phyloP scores from a whole-genome alignment of 805 yeast species.

The Starmerella bombi region DNA sequence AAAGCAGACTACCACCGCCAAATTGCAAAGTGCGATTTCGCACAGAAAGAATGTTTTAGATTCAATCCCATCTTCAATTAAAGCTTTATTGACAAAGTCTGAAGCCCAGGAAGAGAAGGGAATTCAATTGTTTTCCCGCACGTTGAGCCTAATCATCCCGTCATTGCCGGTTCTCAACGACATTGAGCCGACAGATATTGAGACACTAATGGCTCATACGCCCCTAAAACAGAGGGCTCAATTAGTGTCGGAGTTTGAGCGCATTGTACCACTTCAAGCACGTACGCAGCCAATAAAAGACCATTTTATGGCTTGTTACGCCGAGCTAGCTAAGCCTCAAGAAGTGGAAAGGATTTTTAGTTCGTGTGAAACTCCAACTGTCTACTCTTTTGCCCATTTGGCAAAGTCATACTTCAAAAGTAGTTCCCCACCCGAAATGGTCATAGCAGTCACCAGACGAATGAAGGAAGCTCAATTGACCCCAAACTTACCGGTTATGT shows the following conservation, averaged over 20 bases:
- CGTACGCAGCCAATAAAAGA: constrained; percentile 19
- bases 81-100: not conserved
- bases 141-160: not conserved
- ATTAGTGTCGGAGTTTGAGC: constrained; percentile 17
- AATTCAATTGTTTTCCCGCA: constrained; percentile 1
- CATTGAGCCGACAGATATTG: constrained; percentile 20
- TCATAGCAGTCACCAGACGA: constrained; percentile 18
- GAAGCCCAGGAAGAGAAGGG: not conserved
- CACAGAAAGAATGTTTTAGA: not conserved
- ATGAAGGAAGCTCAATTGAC: constrained; percentile 20
- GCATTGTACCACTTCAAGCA: constrained; percentile 15
- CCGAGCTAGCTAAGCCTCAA: constrained; percentile 21
- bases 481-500: constrained; percentile 31
- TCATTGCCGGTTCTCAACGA: constrained; percentile 4
- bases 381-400: constrained; percentile 25
- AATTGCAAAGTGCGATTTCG: not conserved
- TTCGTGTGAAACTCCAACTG: constrained; percentile 20
- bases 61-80: not conserved
- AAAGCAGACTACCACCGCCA: not conserved
- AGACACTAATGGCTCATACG: constrained; percentile 18
- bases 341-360: constrained; percentile 21
- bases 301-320: constrained; percentile 26
- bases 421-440: constrained; percentile 18
- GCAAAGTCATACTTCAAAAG: constrained; percentile 25
- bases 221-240: constrained; percentile 22